Conservation (phyloP, 768 basidiomycete species). For the Tylopilus subfusipes region DNA sequence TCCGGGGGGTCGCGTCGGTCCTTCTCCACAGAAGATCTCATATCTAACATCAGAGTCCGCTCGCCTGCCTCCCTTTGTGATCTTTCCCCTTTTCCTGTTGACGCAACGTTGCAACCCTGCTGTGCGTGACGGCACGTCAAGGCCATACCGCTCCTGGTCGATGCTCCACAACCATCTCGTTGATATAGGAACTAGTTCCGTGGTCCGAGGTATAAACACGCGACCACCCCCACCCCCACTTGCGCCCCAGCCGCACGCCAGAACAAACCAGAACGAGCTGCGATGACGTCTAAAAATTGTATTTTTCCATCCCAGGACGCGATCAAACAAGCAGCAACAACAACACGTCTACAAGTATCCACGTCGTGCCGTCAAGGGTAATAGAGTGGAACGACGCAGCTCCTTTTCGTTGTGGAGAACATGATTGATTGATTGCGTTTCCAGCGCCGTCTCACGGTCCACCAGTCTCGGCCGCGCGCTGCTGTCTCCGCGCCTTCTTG, state of each 20-base stretch:
- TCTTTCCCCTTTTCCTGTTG: not conserved
- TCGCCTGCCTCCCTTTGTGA: not conserved
- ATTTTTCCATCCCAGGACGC: not conserved
- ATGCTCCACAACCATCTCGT: conserved; percentile 8
- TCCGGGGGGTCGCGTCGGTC: not conserved
- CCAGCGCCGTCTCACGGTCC: conserved; percentile 5
- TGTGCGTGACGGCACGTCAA: conserved; percentile 23
- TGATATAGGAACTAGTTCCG: conserved; percentile 14
- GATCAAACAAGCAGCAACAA: conserved; percentile 7
- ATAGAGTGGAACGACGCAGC: not conserved
- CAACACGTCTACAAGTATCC: conserved; percentile 1
- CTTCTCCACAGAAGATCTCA: conserved; percentile 8
- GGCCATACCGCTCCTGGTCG: conserved; percentile 20
- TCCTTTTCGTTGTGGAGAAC: not conserved
- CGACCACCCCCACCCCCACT: not conserved
- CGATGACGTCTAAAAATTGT: conserved; percentile 7
- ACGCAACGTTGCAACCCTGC: conserved; percentile 21
- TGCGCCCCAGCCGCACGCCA: not conserved
- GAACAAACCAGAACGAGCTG: not conserved
- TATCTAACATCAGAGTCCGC: not conserved
- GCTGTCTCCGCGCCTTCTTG: conserved; percentile 79
- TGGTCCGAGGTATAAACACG: conserved; percentile 7
- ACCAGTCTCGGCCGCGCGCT: conserved; percentile 43
- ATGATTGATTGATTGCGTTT: not conserved
- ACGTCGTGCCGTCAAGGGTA: conserved; percentile 2